phyloP scores from a whole-genome alignment of 1,284 basidiomycete species.

The Fomitopsis schrenkii region DNA sequence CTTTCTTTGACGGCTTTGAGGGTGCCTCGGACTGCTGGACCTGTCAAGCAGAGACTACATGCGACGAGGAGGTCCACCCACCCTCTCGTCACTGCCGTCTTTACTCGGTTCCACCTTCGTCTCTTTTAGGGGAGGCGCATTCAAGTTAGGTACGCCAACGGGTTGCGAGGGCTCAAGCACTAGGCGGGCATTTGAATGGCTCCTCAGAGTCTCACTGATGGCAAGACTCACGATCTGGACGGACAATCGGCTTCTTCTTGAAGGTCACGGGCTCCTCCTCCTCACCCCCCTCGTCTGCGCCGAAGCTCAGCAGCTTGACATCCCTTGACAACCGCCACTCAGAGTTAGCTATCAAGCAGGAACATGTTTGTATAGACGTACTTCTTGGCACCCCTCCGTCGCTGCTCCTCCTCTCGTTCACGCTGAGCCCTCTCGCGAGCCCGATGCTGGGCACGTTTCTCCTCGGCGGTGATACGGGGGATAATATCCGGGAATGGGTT shows the following conservation, averaged over 20 bases:
- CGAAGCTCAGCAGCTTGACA: slow-evolving; percentile 85
- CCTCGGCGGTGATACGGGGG: slow-evolving; percentile 93
- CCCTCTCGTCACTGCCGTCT: slow-evolving; percentile 7
- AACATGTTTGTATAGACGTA: slow-evolving; percentile 29
- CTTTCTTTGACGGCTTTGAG: slow-evolving; percentile 36
- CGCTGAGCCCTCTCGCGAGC: slow-evolving; percentile 73
- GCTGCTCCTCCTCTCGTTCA: slow-evolving; percentile 73
- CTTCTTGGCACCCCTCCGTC: slow-evolving; percentile 82
- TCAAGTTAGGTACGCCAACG: slow-evolving; percentile 21
- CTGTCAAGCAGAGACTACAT: neutral
- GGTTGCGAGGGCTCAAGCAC: slow-evolving; percentile 45
- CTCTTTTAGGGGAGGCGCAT: slow-evolving; percentile 15
- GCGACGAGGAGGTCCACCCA: neutral
- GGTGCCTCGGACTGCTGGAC: neutral
- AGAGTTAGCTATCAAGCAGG: neutral
- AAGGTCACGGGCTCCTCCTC: slow-evolving; percentile 47
- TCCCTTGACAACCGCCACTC: slow-evolving; percentile 49
- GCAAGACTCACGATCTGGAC: slow-evolving; percentile 70
- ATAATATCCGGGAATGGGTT: slow-evolving; percentile 95
- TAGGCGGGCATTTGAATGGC: slow-evolving; percentile 19
- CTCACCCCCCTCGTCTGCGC: slow-evolving; percentile 63
- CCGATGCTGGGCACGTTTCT: slow-evolving; percentile 77
- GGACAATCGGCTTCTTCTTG: slow-evolving; percentile 77
- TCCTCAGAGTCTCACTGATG: neutral
- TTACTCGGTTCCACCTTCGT: slow-evolving; percentile 16